These are phyloP conservation scores for Xanthoceras sorbifolium DNA, from an alignment of 345 rosid genomes.

Conservation along the genomic window DNA sequence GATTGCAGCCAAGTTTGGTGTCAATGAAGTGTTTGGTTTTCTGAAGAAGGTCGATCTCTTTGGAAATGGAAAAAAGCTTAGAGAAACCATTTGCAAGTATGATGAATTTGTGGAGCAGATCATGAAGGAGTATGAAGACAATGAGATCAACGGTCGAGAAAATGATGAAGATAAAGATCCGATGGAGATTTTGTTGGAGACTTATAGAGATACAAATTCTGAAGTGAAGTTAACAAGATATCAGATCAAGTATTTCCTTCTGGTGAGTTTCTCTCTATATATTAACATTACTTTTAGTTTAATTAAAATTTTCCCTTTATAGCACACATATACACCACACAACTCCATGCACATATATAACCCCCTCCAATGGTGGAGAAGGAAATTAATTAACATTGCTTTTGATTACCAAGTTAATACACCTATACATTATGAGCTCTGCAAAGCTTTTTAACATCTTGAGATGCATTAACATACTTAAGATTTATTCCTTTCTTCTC, in stretches of 20 bases:
- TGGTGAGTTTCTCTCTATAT: slow-evolving; percentile 43
- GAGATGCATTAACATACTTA: too few species aligned
- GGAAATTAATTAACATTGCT: too few species aligned
- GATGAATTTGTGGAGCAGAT: slow-evolving; percentile 42
- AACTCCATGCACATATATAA: neutral
- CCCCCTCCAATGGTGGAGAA: neutral
- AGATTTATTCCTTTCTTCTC: too few species aligned
- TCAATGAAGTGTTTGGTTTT: slow-evolving; percentile 43
- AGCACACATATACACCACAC: neutral
- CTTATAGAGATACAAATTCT: slow-evolving; percentile 45
- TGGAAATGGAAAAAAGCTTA: slow-evolving; percentile 45
- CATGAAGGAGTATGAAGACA: slow-evolving; percentile 39
- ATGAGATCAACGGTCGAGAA: neutral
- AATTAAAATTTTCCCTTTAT: neutral
- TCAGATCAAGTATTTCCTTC: slow-evolving; percentile 65
- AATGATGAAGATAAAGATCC: slow-evolving; percentile 47
- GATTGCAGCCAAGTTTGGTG: slow-evolving; percentile 36
- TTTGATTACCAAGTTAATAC: neutral
- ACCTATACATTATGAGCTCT: too few species aligned
- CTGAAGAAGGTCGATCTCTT: slow-evolving; percentile 40
- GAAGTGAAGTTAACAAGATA: slow-evolving; percentile 57
- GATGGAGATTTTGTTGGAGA: slow-evolving; percentile 62
- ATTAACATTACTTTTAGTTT: neutral
- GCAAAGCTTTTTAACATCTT: too few species aligned
- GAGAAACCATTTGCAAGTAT: slow-evolving; percentile 27